These are phyloP conservation scores for Mentha longifolia DNA, from an alignment of 257 asterid species.

Conservation along the genomic window DNA sequence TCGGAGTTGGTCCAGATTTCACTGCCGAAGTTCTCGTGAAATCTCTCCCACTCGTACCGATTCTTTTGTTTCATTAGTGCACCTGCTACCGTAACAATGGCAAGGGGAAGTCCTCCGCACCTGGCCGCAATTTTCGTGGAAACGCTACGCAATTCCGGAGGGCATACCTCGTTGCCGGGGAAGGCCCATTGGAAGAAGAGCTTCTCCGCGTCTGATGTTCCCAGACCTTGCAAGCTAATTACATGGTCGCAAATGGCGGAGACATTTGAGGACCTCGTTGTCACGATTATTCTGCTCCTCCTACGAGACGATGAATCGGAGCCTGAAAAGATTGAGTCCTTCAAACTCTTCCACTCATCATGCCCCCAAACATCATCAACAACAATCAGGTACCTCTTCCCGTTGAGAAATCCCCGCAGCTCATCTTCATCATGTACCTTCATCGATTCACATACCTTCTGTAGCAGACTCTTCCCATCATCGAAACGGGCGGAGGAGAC, in stretches of 20 bases:
- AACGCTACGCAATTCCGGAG: constrained; percentile 31
- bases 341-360: constrained; percentile 38
- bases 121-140: constrained; percentile 26
- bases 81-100: constrained; percentile 44
- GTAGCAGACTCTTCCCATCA: too few relatives aligned
- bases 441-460: too few relatives aligned
- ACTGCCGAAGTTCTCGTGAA: constrained; percentile 27
- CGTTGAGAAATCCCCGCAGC: constrained; percentile 23
- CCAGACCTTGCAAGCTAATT: constrained; percentile 18
- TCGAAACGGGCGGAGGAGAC: not conserved
- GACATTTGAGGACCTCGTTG: constrained; percentile 38
- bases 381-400: constrained; percentile 46
- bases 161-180: constrained; percentile 39
- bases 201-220: constrained; percentile 39
- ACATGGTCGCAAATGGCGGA: not conserved
- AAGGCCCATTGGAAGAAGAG: constrained; percentile 58
- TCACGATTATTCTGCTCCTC: constrained; percentile 56
- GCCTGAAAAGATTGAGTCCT: constrained; percentile 33
- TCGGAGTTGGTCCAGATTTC: constrained; percentile 29
- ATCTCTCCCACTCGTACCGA: constrained; percentile 15
- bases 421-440: not conserved
- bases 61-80: constrained; percentile 35
- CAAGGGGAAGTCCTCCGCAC: constrained; percentile 54
- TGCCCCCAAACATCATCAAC: constrained; percentile 46
- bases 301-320: constrained; percentile 24